Conservation (phyloP, 106 monocot genomes). For the Phalaenopsis equestris region DNA sequence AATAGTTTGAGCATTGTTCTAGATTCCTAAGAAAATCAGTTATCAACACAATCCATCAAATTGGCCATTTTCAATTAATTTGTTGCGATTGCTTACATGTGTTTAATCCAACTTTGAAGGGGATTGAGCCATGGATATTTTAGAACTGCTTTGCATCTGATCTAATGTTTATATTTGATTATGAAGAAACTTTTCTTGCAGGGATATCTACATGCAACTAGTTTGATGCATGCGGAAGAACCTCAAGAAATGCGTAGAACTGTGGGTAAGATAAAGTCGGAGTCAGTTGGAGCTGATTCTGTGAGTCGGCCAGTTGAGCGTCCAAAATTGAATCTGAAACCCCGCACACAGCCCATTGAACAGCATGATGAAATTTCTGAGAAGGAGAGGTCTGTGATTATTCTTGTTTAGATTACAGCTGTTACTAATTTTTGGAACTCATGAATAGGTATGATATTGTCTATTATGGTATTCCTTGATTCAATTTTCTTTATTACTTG, state of each 20-base stretch:
- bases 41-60: background rate
- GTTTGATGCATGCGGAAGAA: slow-evolving; percentile 11
- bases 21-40: background rate
- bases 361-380: slow-evolving; percentile 33
- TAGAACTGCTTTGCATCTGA: background rate
- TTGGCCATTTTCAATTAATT: background rate
- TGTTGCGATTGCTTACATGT: background rate
- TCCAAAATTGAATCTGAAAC: slow-evolving; percentile 59
- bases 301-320: slow-evolving; percentile 32
- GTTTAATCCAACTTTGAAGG: no score
- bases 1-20: background rate
- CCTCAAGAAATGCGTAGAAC: slow-evolving; percentile 21
- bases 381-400: slow-evolving; percentile 35
- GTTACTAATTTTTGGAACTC: background rate
- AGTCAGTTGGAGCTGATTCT: slow-evolving; percentile 24
- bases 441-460: background rate
- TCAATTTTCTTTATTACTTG: background rate
- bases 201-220: slow-evolving; percentile 8
- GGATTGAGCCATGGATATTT: background rate
- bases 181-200: slow-evolving; percentile 10
- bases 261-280: slow-evolving; percentile 17
- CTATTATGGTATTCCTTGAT: background rate
- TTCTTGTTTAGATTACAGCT: background rate
- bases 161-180: background rate
- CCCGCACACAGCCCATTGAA: slow-evolving; percentile 35